Conservation (phyloP, 2,329 filamentous ascomycete genomes). For the Sphaerulina musiva region DNA sequence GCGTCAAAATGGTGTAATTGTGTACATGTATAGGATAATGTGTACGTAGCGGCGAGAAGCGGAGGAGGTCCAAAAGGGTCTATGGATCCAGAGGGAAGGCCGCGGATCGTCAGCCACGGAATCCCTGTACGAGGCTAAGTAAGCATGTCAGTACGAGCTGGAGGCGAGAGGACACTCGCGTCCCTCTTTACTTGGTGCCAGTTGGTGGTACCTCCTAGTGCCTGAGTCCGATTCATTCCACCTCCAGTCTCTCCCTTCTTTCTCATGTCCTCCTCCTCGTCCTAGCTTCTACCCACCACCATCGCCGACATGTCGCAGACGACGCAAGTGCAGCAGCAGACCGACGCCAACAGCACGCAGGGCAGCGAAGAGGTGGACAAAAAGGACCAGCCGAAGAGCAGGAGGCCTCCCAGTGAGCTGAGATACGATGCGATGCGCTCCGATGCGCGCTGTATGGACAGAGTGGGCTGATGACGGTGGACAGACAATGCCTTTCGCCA, state of each 20-base stretch:
- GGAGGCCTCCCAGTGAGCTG: constrained; percentile 77
- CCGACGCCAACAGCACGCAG: constrained; percentile 39
- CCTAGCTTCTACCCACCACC: not conserved
- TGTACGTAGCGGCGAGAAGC: too few relatives aligned
- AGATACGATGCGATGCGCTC: not conserved
- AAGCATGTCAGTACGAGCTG: too few relatives aligned
- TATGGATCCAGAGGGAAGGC: too few relatives aligned
- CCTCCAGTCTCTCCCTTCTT: not conserved
- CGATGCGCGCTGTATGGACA: not conserved
- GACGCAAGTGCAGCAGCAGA: constrained; percentile 26
- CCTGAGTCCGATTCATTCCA: too few relatives aligned
- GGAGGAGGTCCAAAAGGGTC: too few relatives aligned
- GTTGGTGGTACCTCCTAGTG: too few relatives aligned
- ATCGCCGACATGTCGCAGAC: constrained; percentile 40
- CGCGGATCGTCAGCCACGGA: too few relatives aligned
- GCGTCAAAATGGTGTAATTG: too few relatives aligned
- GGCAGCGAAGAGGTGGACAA: constrained; percentile 39
- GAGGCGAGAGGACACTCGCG: too few relatives aligned
- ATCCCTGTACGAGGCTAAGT: too few relatives aligned
- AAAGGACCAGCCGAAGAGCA: constrained; percentile 83
- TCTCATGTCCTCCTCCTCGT: not conserved
- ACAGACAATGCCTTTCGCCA: constrained; percentile 93
- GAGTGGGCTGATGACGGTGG: constrained; percentile 16
- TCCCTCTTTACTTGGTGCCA: too few relatives aligned
- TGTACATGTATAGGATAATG: too few relatives aligned